Base-by-base conservation (phyloP, 768 basidiomycete genomes). In the Boletus sensibilis region DNA sequence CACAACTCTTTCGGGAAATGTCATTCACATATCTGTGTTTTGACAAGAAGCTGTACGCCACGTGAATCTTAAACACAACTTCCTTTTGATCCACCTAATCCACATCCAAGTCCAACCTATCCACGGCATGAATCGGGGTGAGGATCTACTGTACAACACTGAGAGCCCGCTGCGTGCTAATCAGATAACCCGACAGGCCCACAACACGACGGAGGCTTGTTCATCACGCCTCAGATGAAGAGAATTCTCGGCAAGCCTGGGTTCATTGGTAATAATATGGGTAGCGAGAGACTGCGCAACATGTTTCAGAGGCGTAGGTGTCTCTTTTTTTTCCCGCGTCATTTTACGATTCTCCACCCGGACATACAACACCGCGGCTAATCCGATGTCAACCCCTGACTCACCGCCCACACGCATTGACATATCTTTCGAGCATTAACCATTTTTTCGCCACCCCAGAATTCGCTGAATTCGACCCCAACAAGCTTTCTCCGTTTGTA, bases 251-350 rank as follows among this genome's bases (percentile, higher is more conserved):
- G 60, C 31, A 38, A 61, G 45, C 60, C 64, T 0, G 71, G 69
- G 4, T 60, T 69, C 49, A 71, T 71, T 44, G 59, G 62, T 11
- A n/a, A 38, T 1, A 10, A 54, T 35, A 66, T 42, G 65, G 69
- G 61, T n/a, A 50, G 70, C 29, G 66, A 73, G 21, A 58, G 21
- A 46, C 57, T 73, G 45, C 68, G 70, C 38, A 10, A 37, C 4
- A 73, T 71, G 69, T 71, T 73, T 42, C 69, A 67, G 47, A 57
- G 14, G 33, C 65, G 69, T 71, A 43, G 13, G 64, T 65, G 9
- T 40, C 25, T n/a, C 23, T 29, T 38, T 33, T 45, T 27, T 31
- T 53, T n/a, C n/a, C 35, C 49, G 9, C 31, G n/a, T 29, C 37
- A 23, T 23, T 23, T 10, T 16, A 25, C 18, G 20, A 2, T 25